Conservation (phyloP, 805 yeast genomes). For the Wickerhamomyces chambardii region DNA sequence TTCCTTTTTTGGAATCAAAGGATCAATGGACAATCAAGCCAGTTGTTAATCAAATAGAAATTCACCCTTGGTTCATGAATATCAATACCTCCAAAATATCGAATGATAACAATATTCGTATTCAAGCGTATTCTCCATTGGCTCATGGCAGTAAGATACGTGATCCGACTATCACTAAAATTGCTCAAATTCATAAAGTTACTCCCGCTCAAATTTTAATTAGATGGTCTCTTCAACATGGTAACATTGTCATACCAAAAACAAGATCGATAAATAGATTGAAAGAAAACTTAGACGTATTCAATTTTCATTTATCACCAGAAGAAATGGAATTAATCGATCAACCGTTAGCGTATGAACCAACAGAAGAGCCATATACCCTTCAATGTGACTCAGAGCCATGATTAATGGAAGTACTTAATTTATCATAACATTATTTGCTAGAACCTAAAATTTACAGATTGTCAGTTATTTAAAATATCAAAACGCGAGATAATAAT, state of each 20-base stretch:
- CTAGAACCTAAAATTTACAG: too few relatives aligned
- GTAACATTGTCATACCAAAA: slow-evolving; percentile 48
- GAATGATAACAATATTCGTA: slow-evolving; percentile 32
- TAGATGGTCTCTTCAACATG: slow-evolving; percentile 52
- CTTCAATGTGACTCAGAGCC: background rate
- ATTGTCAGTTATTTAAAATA: too few relatives aligned
- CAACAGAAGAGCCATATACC: slow-evolving; percentile 36
- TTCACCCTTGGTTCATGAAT: slow-evolving; percentile 41
- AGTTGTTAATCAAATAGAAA: slow-evolving; percentile 65
- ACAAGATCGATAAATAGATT: slow-evolving; percentile 26
- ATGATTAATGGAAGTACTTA: background rate
- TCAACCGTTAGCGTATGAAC: slow-evolving; percentile 54
- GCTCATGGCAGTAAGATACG: slow-evolving; percentile 41
- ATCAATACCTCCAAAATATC: slow-evolving; percentile 33
- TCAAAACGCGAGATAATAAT: too few relatives aligned
- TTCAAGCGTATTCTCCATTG: slow-evolving; percentile 61
- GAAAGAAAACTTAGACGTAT: slow-evolving; percentile 27
- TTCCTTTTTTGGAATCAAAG: slow-evolving; percentile 53
- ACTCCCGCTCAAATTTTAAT: slow-evolving; percentile 42
- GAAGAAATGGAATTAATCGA: slow-evolving; percentile 32
- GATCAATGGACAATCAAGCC: slow-evolving; percentile 47
- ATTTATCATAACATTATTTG: too few relatives aligned
- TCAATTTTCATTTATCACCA: slow-evolving; percentile 33
- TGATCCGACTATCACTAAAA: slow-evolving; percentile 31
- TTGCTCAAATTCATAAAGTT: slow-evolving; percentile 33